Evolutionary conservation across 2,329 filamentous ascomycete genomes (phyloP).

Genomic region (Ophidiomyces ophidiicola): DNA sequence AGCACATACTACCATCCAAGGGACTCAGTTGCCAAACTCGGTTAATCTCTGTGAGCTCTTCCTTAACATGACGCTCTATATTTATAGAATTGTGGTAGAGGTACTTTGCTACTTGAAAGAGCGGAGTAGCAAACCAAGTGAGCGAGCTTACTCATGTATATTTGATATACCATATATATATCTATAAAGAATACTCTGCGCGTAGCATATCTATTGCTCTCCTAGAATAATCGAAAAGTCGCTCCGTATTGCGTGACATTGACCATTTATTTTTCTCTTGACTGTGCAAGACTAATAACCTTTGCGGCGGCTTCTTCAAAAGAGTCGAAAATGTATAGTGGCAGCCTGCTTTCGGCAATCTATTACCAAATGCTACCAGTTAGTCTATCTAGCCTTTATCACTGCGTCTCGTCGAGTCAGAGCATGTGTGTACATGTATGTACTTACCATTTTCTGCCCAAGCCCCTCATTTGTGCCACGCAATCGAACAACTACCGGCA

Average conservation of each 20-base stretch:
- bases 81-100: too few relatives aligned
- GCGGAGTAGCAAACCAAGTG: too few relatives aligned
- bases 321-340: conserved; percentile 58
- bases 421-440: neutral
- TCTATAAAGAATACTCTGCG: neutral
- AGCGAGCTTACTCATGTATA: too few relatives aligned
- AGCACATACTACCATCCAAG: too few relatives aligned
- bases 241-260: too few relatives aligned
- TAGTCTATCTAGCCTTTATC: neutral
- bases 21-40: too few relatives aligned
- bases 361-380: conserved; percentile 18
- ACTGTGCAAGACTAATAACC: conserved; percentile 46
- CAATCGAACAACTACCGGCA: conserved; percentile 66
- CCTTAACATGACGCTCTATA: too few relatives aligned
- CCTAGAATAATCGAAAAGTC: too few relatives aligned
- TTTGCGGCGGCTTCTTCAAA: conserved; percentile 61
- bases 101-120: too few relatives aligned
- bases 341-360: conserved; percentile 55
- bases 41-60: too few relatives aligned
- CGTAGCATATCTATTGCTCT: too few relatives aligned
- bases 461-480: conserved; percentile 61
- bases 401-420: neutral
- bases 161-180: neutral
- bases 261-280: too few relatives aligned
- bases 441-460: conserved; percentile 51